Percentiles rank a stretch among this genome's conserved stretches.
These are phyloP conservation scores for Backusella macrospora DNA, from an alignment of 192 early-diverging fungal species.

Conservation along the genomic window DNA sequence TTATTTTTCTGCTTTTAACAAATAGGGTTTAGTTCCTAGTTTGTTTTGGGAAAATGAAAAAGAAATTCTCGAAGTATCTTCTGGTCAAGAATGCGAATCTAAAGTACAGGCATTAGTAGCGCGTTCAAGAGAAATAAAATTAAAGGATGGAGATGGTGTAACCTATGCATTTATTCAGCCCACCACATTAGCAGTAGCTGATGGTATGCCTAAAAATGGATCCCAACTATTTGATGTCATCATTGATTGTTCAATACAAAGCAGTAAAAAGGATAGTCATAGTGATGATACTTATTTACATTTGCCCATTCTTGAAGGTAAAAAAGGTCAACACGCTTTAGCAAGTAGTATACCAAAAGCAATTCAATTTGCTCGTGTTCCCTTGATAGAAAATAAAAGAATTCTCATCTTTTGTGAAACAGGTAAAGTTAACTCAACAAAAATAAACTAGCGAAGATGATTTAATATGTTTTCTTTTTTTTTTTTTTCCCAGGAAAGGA, in stretches of 20 bases:
- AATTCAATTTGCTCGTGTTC: constrained; percentile 51
- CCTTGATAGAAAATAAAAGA: constrained; percentile 40
- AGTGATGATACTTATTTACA: constrained; percentile 73
- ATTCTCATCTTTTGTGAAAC: constrained; percentile 82
- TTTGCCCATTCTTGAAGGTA: constrained; percentile 85
- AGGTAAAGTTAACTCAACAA: too few species aligned
- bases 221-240: constrained; percentile 80
- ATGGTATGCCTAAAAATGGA: constrained; percentile 57
- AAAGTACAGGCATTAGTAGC: constrained; percentile 41
- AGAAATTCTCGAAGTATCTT: constrained; percentile 33
- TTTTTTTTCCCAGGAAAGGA: constrained; percentile 60
- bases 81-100: constrained; percentile 40
- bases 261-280: constrained; percentile 34
- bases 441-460: too few species aligned
- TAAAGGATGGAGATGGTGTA: constrained; percentile 18
- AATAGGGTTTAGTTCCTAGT: constrained; percentile 59
- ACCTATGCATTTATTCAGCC: constrained; percentile 57
- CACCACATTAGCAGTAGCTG: constrained; percentile 67
- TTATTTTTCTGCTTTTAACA: neutral
- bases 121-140: constrained; percentile 14
- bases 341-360: constrained; percentile 58
- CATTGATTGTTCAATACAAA: constrained; percentile 75
- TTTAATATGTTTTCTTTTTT: neutral
- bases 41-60: constrained; percentile 67
- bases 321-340: constrained; percentile 77